These are phyloP conservation scores for Chrysoporthe cubensis DNA, from an alignment of 2,329 filamentous ascomycete species.

Conservation along the genomic window DNA sequence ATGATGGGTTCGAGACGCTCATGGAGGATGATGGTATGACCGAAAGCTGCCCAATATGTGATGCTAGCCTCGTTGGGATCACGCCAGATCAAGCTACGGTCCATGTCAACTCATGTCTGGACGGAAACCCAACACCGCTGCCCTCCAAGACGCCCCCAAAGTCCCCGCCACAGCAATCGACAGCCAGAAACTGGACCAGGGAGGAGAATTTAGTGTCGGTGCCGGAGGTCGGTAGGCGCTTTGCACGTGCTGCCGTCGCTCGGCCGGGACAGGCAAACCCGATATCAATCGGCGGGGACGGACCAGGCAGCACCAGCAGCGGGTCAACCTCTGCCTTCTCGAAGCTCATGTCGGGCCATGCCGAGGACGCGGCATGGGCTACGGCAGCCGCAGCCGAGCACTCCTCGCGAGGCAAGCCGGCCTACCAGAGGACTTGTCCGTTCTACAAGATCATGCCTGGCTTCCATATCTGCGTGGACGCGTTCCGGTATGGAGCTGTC, in stretches of 20 bases:
- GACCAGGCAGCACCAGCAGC: constrained; percentile 31
- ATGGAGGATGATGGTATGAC: constrained; percentile 39
- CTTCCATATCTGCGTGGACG: constrained; percentile 91
- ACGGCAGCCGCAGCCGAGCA: constrained; percentile 80
- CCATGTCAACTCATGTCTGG: constrained; percentile 92
- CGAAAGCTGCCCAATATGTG: constrained; percentile 77
- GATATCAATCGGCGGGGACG: constrained; percentile 57
- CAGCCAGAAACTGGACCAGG: constrained; percentile 27
- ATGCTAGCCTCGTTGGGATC: constrained; percentile 62
- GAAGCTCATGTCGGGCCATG: constrained; percentile 89
- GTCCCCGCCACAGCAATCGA: constrained; percentile 25
- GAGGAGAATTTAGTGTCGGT: constrained; percentile 38
- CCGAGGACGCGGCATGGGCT: constrained; percentile 89
- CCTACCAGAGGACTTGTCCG: constrained; percentile 88
- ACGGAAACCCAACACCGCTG: constrained; percentile 73
- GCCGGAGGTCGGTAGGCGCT: constrained; percentile 57
- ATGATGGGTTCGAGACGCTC: constrained; percentile 39
- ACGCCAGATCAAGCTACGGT: constrained; percentile 70
- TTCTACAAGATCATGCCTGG: constrained; percentile 99
- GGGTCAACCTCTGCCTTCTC: constrained; percentile 75
- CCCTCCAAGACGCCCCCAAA: constrained; percentile 35
- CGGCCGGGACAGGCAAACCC: constrained; percentile 82
- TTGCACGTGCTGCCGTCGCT: constrained; percentile 70
- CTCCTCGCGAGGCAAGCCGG: constrained; percentile 79
- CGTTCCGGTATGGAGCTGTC: constrained; percentile 92